A percentile compares a stretch with the other conserved stretches of the same genome.
These are phyloP conservation scores for Colletotrichum horii DNA, from an alignment of 2,329 filamentous ascomycete genomes.

Conservation along the genomic window DNA sequence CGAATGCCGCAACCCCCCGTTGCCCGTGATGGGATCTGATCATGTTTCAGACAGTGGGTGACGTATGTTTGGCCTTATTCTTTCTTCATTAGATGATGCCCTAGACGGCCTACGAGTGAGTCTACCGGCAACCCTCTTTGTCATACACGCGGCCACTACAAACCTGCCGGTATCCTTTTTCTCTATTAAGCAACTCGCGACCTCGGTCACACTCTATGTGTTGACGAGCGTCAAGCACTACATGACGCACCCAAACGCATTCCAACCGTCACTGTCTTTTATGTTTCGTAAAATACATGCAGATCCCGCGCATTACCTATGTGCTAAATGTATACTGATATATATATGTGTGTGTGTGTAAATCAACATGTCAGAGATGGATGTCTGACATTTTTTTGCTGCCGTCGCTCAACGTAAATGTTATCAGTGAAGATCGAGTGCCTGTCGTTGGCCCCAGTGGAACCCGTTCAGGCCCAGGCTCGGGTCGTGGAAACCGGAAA, in stretches of 20 bases:
- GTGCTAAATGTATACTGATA: neutral
- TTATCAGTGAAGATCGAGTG: neutral
- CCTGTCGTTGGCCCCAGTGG: slow-evolving; percentile 29
- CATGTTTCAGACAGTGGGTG: neutral
- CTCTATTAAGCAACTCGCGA: neutral
- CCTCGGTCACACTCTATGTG: neutral
- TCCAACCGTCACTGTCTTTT: neutral
- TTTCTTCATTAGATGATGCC: neutral
- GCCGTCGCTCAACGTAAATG: neutral
- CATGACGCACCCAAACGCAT: neutral
- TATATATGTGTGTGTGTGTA: neutral
- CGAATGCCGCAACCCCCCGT: neutral
- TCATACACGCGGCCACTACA: neutral
- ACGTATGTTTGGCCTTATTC: neutral
- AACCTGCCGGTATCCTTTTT: neutral
- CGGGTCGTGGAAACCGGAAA: slow-evolving; percentile 42
- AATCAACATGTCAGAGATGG: neutral
- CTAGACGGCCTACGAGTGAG: neutral
- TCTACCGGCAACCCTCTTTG: neutral
- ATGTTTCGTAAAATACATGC: neutral
- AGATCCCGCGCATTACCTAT: neutral
- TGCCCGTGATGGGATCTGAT: neutral
- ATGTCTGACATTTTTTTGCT: neutral
- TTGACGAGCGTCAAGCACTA: neutral
- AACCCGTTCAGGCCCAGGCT: slow-evolving; percentile 31